Base-by-base conservation (phyloP, 208 protist species). In the Zelonia costaricensis region DNA sequence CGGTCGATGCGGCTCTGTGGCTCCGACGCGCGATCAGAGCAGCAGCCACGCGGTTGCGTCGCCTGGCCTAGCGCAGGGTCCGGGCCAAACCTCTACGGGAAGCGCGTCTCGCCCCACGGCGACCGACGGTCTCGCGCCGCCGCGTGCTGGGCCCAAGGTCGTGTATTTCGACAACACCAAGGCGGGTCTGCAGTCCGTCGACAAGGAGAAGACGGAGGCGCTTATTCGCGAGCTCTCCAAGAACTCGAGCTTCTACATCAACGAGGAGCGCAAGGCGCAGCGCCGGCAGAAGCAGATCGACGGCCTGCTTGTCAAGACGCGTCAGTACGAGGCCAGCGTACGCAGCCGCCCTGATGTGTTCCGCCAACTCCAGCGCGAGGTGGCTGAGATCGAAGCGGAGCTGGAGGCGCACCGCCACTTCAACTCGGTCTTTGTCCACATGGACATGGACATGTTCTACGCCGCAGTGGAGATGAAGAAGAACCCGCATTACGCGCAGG, bases 371-470 rank as follows among this genome's bases (percentile, higher is more conserved):
- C 51, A 67, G 43, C 49, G 47, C 2, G 46, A 62, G 5, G 55
- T 76, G 27, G 60, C 51, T 4, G 54, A 65, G 13, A 35, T 67
- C 2, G 84, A 82, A 54, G 51, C 54, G 30, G 69, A 47, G n/a
- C 56, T 88, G 0, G 76, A 86, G 66, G 35, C 49, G 9, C 33
- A 44, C 22, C 74, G 80, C 23, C 30, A 65, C 20, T 78, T 88
- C 23, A 60, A 56, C 27, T 59, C 67, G 9, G 57, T 84, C 13
- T 91, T 75, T 31, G 81, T 82, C 2, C 82, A 92, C 58, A 48
- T 89, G 38, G 84, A 97, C 73, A 86, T 97, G 78, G 96, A 98
- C 77, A 97, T 97, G 93, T 97, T 97, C 65, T 92, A 84, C 52
- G 80, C 80, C 3, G 80, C 81, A 0, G 88, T 97, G 0, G 92